Conservation (phyloP, 768 basidiomycete species). For the Russula compacta region DNA sequence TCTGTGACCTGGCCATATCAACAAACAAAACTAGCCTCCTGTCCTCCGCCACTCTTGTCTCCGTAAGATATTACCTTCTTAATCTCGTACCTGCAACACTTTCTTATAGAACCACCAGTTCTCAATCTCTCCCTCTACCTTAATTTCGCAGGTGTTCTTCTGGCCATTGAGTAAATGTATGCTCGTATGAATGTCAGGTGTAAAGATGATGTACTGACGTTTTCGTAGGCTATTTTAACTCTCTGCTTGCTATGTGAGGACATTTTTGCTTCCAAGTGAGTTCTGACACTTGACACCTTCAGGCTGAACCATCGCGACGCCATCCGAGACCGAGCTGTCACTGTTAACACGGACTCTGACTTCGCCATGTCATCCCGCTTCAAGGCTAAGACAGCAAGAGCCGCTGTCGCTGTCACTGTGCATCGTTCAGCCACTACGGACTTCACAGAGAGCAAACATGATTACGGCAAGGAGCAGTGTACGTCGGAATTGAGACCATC, state of each 20-base stretch:
- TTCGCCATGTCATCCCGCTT: background rate
- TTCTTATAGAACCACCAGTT: slow-evolving; percentile 9
- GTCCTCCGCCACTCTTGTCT: slow-evolving; percentile 13
- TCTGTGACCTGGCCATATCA: background rate
- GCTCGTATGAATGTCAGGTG: slow-evolving; percentile 8
- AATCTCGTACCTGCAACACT: background rate
- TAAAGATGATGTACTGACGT: background rate
- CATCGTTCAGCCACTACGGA: background rate
- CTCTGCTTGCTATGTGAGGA: slow-evolving; percentile 40
- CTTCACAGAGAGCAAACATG: background rate
- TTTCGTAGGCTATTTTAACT: slow-evolving; percentile 41
- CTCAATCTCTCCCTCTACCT: slow-evolving; percentile 34
- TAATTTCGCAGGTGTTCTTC: slow-evolving; percentile 42
- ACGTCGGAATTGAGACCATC: background rate
- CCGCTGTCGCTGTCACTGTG: background rate
- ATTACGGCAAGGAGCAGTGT: background rate
- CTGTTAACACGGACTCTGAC: too few species aligned
- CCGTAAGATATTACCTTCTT: background rate
- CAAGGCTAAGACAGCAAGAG: background rate
- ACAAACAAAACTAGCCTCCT: slow-evolving; percentile 13
- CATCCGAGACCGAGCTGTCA: background rate
- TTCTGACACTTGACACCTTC: background rate
- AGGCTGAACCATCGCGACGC: slow-evolving; percentile 9
- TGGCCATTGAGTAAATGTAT: slow-evolving; percentile 45
- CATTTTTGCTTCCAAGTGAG: background rate